Percentiles rank a stretch among this genome's conserved stretches.
phyloP scores from a whole-genome alignment of 176 grass and related monocot species.

The Pontederia paniculata region DNA sequence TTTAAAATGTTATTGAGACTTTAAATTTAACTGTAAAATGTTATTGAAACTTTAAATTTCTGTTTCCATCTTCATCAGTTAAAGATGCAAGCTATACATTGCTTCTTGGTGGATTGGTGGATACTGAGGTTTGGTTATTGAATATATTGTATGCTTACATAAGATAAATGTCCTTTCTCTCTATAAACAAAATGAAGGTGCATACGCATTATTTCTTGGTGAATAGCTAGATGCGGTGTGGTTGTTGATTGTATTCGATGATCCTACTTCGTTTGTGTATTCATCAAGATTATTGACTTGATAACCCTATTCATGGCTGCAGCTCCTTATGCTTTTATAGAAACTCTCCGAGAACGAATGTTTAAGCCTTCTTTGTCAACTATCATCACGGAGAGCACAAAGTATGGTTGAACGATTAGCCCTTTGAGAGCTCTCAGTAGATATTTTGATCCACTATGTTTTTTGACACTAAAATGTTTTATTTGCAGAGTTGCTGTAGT shows the following conservation, averaged over 20 bases:
- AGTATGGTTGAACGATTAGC: constrained; percentile 30
- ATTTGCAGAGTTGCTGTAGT: constrained; percentile 70
- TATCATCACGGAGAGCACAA: constrained; percentile 56
- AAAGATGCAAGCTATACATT: too few species aligned
- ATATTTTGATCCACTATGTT: not conserved
- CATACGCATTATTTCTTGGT: not conserved
- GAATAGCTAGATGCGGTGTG: not conserved
- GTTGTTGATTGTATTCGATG: not conserved
- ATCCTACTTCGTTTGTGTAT: not conserved
- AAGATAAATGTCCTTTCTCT: too few species aligned
- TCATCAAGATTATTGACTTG: not conserved
- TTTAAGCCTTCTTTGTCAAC: constrained; percentile 81
- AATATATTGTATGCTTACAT: too few species aligned
- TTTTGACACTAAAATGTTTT: not conserved
- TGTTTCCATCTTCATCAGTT: too few species aligned
- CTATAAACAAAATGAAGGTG: too few species aligned
- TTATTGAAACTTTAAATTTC: not conserved
- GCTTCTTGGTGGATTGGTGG: too few species aligned
- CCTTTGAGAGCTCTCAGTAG: constrained; percentile 7
- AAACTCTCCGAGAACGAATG: constrained; percentile 78
- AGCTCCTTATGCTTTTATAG: constrained; percentile 73
- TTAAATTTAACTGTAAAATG: not conserved
- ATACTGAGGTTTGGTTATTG: too few species aligned
- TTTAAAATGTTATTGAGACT: too few species aligned
- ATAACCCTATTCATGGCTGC: constrained; percentile 22